Evolutionary conservation across 805 yeast genomes (phyloP).

Genomic region (Candida corydali): DNA sequence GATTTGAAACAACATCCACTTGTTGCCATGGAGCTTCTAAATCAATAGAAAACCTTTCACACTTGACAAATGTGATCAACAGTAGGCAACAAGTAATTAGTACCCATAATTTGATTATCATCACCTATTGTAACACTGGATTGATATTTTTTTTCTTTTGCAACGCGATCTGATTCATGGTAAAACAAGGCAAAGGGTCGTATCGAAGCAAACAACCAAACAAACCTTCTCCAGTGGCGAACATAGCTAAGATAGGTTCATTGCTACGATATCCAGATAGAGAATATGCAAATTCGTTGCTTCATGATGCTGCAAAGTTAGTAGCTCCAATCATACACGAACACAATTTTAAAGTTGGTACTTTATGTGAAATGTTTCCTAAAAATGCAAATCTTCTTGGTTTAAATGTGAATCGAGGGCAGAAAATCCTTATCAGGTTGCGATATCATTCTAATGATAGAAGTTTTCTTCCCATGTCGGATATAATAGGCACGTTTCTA

Average conservation of each 20-base stretch:
- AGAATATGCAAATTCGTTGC: constrained; percentile 42
- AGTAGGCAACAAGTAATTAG: not conserved
- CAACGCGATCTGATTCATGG: constrained; percentile 5
- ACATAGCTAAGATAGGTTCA: constrained; percentile 34
- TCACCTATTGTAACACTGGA: not conserved
- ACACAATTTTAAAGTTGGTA: constrained; percentile 59
- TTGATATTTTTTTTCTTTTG: not conserved
- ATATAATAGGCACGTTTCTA: constrained; percentile 74
- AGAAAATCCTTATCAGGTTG: constrained; percentile 65
- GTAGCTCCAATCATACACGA: constrained; percentile 79
- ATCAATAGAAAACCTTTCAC: constrained; percentile 1
- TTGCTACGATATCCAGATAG: constrained; percentile 32
- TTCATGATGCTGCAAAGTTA: constrained; percentile 63
- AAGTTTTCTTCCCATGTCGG: constrained; percentile 59
- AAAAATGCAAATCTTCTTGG: constrained; percentile 64
- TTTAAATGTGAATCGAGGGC: constrained; percentile 75
- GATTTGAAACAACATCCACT: constrained; percentile 39
- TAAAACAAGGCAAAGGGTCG: constrained; percentile 9
- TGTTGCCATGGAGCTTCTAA: constrained; percentile 35
- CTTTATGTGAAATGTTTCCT: constrained; percentile 80
- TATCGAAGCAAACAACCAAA: constrained; percentile 9
- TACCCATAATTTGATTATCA: constrained; percentile 3
- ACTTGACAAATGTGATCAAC: not conserved
- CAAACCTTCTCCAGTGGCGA: constrained; percentile 33
- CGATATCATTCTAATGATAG: constrained; percentile 52